A percentile compares a stretch with the other conserved stretches of the same genome.
These are phyloP conservation scores for Xylaria polymorpha DNA, from an alignment of 2,329 filamentous ascomycete genomes.

Conservation along the genomic window DNA sequence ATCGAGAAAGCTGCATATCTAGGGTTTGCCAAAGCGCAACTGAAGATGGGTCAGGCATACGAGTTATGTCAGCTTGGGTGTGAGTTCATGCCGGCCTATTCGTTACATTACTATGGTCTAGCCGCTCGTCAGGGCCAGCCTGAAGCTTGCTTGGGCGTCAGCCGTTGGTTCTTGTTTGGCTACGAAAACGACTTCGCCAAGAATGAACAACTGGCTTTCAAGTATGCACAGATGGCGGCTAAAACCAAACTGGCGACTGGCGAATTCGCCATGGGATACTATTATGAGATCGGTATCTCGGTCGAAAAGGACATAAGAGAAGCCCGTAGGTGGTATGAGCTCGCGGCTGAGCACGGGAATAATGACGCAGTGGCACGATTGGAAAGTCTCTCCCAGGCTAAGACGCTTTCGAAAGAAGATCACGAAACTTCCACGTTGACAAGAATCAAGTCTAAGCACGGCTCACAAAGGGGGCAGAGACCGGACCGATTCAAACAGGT, in stretches of 20 bases:
- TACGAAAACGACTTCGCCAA: constrained; percentile 93
- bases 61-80: constrained; percentile 94
- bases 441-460: constrained; percentile 85
- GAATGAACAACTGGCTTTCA: constrained; percentile 93
- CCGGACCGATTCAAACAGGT: constrained; percentile 69
- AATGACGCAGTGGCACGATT: constrained; percentile 85
- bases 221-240: constrained; percentile 89
- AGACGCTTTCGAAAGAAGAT: constrained; percentile 87
- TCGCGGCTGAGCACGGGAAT: constrained; percentile 90
- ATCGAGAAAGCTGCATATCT: constrained; percentile 97
- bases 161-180: constrained; percentile 98
- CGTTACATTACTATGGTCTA: constrained; percentile 94
- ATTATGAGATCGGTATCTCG: constrained; percentile 95
- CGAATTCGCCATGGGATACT: constrained; percentile 97
- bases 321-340: constrained; percentile 88
- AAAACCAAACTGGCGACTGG: constrained; percentile 84
- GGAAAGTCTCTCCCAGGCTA: constrained; percentile 84
- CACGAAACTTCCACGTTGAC: constrained; percentile 92
- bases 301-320: constrained; percentile 85
- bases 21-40: constrained; percentile 93
- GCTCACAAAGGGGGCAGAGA: constrained; percentile 72
- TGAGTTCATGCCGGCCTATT: constrained; percentile 92
- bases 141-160: constrained; percentile 95
- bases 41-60: constrained; percentile 97
- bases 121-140: constrained; percentile 91